These are phyloP conservation scores for Hyaloscypha variabilis DNA, from an alignment of 495 filamentous ascomycete species.

Conservation along the genomic window DNA sequence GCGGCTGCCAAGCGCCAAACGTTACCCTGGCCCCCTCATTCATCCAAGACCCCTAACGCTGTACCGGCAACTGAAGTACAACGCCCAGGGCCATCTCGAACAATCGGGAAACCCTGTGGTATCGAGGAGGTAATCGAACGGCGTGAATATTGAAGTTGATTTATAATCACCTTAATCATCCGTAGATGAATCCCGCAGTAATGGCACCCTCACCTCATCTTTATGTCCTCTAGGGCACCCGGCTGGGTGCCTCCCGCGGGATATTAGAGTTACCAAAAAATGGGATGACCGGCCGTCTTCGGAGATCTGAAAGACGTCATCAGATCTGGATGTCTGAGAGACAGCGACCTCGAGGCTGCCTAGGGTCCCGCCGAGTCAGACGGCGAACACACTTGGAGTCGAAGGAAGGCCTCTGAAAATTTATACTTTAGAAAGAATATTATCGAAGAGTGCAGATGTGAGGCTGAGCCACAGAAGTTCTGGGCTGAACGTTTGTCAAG, in stretches of 20 bases:
- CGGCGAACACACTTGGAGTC: neutral
- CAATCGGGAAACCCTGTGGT: neutral
- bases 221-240: neutral
- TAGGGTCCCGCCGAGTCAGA: neutral
- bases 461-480: neutral
- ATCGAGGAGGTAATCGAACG: neutral
- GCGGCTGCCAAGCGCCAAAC: neutral
- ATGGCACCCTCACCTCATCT: neutral
- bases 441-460: neutral
- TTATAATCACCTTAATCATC: neutral
- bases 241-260: neutral
- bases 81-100: neutral
- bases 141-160: neutral
- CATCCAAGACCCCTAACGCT: neutral
- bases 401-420: neutral
- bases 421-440: neutral
- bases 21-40: neutral
- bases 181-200: neutral
- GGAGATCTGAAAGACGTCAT: slow-evolving; percentile 8
- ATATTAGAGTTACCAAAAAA: neutral
- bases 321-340: neutral
- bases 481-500: neutral
- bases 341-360: neutral
- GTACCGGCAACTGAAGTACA: neutral
- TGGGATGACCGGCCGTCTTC: neutral